These are phyloP conservation scores for Aspergillus tamarii DNA, from an alignment of 2,329 filamentous ascomycete genomes.

Conservation along the genomic window DNA sequence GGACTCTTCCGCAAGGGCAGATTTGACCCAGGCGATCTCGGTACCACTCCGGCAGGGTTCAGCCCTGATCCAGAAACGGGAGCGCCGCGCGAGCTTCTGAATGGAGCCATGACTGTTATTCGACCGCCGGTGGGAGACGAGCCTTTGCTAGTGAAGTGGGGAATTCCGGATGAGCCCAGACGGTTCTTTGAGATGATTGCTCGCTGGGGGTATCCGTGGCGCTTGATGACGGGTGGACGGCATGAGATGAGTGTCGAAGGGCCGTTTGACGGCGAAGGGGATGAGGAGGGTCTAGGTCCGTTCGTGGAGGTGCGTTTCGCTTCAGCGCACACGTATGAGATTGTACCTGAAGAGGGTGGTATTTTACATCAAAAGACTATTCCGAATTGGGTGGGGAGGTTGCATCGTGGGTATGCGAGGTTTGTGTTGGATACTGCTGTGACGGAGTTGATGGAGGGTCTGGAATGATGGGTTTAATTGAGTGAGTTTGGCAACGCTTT, in stretches of 20 bases:
- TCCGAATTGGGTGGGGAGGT: constrained; percentile 24
- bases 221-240: constrained; percentile 28
- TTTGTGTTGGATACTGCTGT: constrained; percentile 29
- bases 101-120: constrained; percentile 25
- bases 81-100: constrained; percentile 20
- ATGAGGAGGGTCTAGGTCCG: neutral
- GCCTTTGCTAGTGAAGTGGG: constrained; percentile 26
- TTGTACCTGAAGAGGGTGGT: constrained; percentile 23
- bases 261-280: constrained; percentile 21
- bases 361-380: constrained; percentile 27
- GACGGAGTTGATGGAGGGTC: constrained; percentile 11
- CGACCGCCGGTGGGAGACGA: constrained; percentile 12
- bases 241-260: constrained; percentile 32
- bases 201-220: constrained; percentile 35
- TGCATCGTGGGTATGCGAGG: constrained; percentile 33
- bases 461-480: neutral
- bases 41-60: constrained; percentile 18
- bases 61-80: neutral
- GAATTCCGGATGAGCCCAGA: constrained; percentile 21
- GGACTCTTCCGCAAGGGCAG: constrained; percentile 16
- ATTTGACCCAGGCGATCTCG: constrained; percentile 26
- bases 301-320: constrained; percentile 33
- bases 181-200: constrained; percentile 31
- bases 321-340: constrained; percentile 32
- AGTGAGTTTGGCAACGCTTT: too few species aligned